Evolutionary conservation across 495 filamentous ascomycete genomes (phyloP).

Genomic region (Glonium stellatum): DNA sequence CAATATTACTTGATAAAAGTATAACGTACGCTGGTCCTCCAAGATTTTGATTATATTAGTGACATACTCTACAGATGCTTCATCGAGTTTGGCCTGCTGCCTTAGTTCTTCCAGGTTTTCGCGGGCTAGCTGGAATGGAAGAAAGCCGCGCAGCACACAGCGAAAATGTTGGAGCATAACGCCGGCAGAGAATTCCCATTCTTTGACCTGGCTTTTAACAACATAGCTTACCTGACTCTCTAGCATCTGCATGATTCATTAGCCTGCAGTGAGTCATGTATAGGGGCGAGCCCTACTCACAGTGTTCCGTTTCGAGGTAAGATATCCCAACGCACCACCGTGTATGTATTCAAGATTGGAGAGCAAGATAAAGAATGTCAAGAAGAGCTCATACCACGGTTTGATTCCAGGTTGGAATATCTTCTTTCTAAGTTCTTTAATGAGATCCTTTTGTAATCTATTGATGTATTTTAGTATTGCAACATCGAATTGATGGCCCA

Average conservation of each 20-base stretch:
- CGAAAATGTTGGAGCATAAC: conserved; percentile 20
- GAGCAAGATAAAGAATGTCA: conserved; percentile 22
- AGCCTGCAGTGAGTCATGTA: neutral
- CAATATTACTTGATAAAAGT: neutral
- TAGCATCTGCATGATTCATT: conserved; percentile 7
- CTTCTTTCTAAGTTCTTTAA: conserved; percentile 9
- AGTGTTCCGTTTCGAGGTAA: conserved; percentile 20
- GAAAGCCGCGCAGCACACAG: conserved; percentile 13
- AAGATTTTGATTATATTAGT: conserved; percentile 6
- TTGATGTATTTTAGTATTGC: conserved; percentile 22
- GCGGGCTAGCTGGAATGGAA: conserved; percentile 22
- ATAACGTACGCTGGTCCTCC: neutral
- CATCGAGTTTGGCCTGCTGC: conserved; percentile 9
- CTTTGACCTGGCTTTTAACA: conserved; percentile 16
- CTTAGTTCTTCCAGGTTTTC: conserved; percentile 19
- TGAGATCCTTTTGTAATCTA: conserved; percentile 9
- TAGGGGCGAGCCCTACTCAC: conserved; percentile 10
- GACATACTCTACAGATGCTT: conserved; percentile 5
- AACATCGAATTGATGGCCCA: conserved; percentile 26
- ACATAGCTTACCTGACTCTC: conserved; percentile 18
- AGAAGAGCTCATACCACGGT: conserved; percentile 26
- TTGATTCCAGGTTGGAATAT: conserved; percentile 16
- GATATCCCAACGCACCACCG: conserved; percentile 17
- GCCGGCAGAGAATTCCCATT: conserved; percentile 15
- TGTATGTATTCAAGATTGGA: conserved; percentile 26